A percentile compares a stretch with the other conserved stretches of the same genome.
These are phyloP conservation scores for Cystobasidium ongulense DNA, from an alignment of 768 basidiomycete species.

Conservation along the genomic window DNA sequence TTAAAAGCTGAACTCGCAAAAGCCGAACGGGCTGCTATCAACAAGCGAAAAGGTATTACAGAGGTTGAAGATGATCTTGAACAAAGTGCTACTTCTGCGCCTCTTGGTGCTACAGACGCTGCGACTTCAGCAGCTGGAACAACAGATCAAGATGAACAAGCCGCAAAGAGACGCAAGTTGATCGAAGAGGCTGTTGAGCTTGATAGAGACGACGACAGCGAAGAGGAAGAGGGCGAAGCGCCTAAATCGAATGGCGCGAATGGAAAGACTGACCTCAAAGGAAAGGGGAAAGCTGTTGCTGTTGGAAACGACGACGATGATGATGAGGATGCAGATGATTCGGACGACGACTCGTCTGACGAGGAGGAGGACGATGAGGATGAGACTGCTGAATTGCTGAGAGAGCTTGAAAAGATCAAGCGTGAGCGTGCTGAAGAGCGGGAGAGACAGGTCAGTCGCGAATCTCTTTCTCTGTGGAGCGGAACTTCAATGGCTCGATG, in stretches of 20 bases:
- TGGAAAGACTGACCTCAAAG: constrained; percentile 51
- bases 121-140: background rate
- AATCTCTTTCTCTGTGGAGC: background rate
- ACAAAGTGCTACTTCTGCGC: constrained; percentile 45
- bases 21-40: constrained; percentile 79
- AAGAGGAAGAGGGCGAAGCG: constrained; percentile 50
- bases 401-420: constrained; percentile 98
- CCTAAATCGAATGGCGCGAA: constrained; percentile 49
- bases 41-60: constrained; percentile 73
- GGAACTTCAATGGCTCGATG: background rate
- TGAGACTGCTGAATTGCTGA: constrained; percentile 70
- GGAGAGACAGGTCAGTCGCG: constrained; percentile 50
- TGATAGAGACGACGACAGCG: constrained; percentile 76
- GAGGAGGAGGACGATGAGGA: constrained; percentile 32
- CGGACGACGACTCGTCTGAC: constrained; percentile 22
- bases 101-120: constrained; percentile 35
- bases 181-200: constrained; percentile 76
- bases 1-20: constrained; percentile 69
- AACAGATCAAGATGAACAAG: constrained; percentile 56
- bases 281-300: constrained; percentile 50
- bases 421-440: constrained; percentile 91
- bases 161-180: constrained; percentile 74
- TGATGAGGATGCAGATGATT: constrained; percentile 45
- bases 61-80: constrained; percentile 50
- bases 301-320: constrained; percentile 51